phyloP scores from a whole-genome alignment of 2,329 filamentous ascomycete genomes.

The Magnaporthales sp. region DNA sequence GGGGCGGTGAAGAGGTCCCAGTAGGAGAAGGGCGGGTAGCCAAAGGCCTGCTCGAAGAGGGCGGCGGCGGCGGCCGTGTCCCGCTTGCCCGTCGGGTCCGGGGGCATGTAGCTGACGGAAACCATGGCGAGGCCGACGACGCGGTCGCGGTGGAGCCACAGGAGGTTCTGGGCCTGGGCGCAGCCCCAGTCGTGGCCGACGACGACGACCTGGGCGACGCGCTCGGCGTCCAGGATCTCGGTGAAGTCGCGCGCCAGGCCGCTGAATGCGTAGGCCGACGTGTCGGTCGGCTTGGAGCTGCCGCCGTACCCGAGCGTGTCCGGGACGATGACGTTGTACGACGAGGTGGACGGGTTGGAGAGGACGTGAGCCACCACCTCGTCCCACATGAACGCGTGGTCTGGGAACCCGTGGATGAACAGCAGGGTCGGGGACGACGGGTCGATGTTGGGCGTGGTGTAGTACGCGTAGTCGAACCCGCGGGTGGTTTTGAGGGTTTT shows the following conservation, averaged over 20 bases:
- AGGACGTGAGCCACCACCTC: conserved; percentile 27
- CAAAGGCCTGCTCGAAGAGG: conserved; percentile 21
- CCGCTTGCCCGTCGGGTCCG: conserved; percentile 18
- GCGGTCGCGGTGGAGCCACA: conserved; percentile 29
- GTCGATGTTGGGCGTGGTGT: conserved; percentile 14
- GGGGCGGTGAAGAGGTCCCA: conserved; percentile 33
- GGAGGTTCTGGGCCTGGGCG: conserved; percentile 27
- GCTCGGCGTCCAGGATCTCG: conserved; percentile 30
- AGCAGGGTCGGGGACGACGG: conserved; percentile 23
- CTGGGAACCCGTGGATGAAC: conserved; percentile 41
- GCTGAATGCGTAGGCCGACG: conserved; percentile 24
- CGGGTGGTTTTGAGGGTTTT: conserved; percentile 21
- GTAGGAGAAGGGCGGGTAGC: conserved; percentile 29
- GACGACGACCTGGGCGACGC: conserved; percentile 24
- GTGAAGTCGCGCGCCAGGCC: conserved; percentile 26
- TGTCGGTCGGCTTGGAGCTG: conserved; percentile 30
- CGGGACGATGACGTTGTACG: conserved; percentile 25
- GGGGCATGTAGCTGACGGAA: conserved; percentile 31
- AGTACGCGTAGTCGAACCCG: conserved; percentile 31
- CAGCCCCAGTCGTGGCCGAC: conserved; percentile 44
- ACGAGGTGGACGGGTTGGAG: not conserved
- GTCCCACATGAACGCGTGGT: conserved; percentile 34
- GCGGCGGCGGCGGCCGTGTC: conserved; percentile 25
- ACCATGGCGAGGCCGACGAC: conserved; percentile 31
- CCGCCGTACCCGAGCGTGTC: conserved; percentile 30